Conservation (phyloP, 805 yeast genomes). For the Kuraishia piskuri region DNA sequence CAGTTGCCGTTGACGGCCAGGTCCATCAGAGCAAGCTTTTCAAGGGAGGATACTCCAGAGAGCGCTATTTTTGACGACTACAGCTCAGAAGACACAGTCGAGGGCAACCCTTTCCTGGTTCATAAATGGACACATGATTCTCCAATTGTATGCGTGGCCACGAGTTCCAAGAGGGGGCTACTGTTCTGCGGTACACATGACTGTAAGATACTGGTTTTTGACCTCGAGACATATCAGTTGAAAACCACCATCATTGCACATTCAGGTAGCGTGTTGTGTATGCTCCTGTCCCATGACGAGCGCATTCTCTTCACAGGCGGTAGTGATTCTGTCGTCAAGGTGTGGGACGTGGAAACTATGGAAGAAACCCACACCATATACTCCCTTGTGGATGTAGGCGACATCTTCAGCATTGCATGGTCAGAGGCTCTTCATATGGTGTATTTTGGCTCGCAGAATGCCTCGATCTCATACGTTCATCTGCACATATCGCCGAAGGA, state of each 20-base stretch:
- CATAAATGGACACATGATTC: conserved; percentile 74
- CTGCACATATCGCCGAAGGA: conserved; percentile 16
- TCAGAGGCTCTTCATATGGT: conserved; percentile 48
- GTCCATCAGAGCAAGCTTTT: neutral
- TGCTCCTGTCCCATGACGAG: conserved; percentile 47
- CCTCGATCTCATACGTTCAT: conserved; percentile 71
- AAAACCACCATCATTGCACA: conserved; percentile 51
- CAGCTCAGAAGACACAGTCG: neutral
- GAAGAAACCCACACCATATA: conserved; percentile 64
- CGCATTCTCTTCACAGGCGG: conserved; percentile 73
- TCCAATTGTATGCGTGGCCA: conserved; percentile 64
- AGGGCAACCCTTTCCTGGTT: conserved; percentile 24
- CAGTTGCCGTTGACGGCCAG: neutral
- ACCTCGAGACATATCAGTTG: conserved; percentile 53
- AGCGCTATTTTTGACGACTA: neutral
- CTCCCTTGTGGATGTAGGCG: conserved; percentile 85
- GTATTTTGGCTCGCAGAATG: conserved; percentile 88
- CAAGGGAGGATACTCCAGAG: neutral
- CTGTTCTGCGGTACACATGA: conserved; percentile 90
- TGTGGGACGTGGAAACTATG: conserved; percentile 59
- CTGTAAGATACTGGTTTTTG: conserved; percentile 66
- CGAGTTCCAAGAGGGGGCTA: conserved; percentile 47
- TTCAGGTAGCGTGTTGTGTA: conserved; percentile 65
- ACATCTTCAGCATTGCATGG: conserved; percentile 79
- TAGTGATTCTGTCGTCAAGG: conserved; percentile 80